A percentile compares a stretch with the other conserved stretches of the same genome.
phyloP scores from a whole-genome alignment of 1,139 yeast species.

The Candida pseudoviswanathii region DNA sequence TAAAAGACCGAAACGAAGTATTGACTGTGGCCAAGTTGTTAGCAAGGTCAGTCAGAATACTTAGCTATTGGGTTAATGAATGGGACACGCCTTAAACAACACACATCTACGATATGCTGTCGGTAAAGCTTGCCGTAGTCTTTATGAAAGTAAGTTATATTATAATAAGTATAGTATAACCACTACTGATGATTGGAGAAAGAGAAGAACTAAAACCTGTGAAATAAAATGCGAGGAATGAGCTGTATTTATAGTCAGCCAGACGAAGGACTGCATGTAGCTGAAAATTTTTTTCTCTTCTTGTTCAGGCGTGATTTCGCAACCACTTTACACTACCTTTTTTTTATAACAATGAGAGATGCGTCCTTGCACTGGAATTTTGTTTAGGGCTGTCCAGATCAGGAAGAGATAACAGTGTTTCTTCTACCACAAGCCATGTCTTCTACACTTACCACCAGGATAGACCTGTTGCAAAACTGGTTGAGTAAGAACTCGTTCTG shows the following conservation, averaged over 20 bases:
- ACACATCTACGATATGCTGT: conserved; percentile 17
- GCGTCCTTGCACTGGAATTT: neutral
- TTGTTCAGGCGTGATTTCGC: neutral
- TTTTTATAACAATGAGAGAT: too few species aligned
- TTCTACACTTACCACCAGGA: conserved; percentile 11
- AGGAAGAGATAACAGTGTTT: neutral
- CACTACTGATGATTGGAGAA: conserved; percentile 61
- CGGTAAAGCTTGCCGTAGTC: conserved; percentile 39
- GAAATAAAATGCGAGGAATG: conserved; percentile 20
- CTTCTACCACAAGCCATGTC: conserved; percentile 19
- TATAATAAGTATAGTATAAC: conserved; percentile 65
- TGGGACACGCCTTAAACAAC: conserved; percentile 8
- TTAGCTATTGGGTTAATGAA: conserved; percentile 42
- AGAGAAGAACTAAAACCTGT: conserved; percentile 4
- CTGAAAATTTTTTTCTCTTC: neutral
- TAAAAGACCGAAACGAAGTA: conserved; percentile 80
- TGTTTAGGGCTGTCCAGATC: conserved; percentile 3
- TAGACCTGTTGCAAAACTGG: conserved; percentile 38
- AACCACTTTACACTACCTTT: conserved; percentile 4
- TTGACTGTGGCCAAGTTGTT: conserved; percentile 65
- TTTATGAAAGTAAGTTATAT: conserved; percentile 51
- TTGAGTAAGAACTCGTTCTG: conserved; percentile 51
- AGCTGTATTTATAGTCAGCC: conserved; percentile 1
- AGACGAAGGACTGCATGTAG: conserved; percentile 7
- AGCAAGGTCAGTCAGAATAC: conserved; percentile 56